These are phyloP conservation scores for Vanrija sp. DNA, from an alignment of 1,284 basidiomycete species.

Conservation along the genomic window DNA sequence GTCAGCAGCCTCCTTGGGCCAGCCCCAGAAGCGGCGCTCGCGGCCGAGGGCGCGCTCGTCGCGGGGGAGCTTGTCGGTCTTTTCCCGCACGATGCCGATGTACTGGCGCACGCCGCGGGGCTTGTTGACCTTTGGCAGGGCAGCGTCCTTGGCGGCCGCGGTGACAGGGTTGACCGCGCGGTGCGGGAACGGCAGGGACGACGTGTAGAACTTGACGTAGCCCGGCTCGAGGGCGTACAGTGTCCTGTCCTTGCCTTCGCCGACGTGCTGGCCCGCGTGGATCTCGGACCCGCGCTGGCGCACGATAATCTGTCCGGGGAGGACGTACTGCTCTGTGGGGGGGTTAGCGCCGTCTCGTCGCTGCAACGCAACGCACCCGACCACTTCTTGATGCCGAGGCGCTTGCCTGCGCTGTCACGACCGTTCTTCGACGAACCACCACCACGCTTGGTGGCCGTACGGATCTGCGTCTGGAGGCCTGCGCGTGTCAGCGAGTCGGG, in stretches of 20 bases:
- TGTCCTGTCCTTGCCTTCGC: conserved; percentile 86
- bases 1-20: conserved; percentile 26
- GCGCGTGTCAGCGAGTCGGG: not conserved
- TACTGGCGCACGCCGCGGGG: conserved; percentile 58
- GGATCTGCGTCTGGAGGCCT: conserved; percentile 55
- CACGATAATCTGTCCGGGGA: conserved; percentile 89
- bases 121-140: conserved; percentile 29
- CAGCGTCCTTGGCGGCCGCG: conserved; percentile 8
- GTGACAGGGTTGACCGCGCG: conserved; percentile 41
- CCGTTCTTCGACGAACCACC: conserved; percentile 89
- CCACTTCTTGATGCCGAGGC: conserved; percentile 89
- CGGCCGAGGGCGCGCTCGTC: conserved; percentile 64
- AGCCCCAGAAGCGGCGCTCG: conserved; percentile 48
- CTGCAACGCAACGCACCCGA: conserved; percentile 60
- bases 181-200: conserved; percentile 43
- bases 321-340: conserved; percentile 70
- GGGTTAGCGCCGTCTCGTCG: conserved; percentile 2
- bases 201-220: conserved; percentile 80
- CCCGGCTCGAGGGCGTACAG: conserved; percentile 83
- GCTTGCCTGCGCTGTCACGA: conserved; percentile 82
- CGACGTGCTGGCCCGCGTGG: conserved; percentile 87
- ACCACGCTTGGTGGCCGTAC: conserved; percentile 90
- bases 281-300: conserved; percentile 85
- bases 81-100: conserved; percentile 73
- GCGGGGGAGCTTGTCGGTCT: conserved; percentile 76